phyloP scores from a whole-genome alignment of 179 eudicot species.

The Silene coronaria region DNA sequence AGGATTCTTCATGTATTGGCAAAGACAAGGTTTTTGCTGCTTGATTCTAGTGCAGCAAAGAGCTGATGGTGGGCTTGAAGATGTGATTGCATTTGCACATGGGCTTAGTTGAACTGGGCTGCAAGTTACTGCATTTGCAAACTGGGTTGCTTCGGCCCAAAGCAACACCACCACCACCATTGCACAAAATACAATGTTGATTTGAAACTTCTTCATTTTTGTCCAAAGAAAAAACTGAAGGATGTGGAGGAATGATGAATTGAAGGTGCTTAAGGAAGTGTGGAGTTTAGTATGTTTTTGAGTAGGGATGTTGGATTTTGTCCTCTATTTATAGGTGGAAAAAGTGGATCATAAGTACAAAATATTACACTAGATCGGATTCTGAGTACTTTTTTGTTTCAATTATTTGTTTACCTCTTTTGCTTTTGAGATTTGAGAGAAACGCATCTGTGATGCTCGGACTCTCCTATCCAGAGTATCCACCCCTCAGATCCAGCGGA shows the following conservation, averaged over 20 bases:
- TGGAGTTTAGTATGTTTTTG: background rate
- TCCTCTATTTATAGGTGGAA: conserved; percentile 12
- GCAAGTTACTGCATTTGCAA: conserved; percentile 31
- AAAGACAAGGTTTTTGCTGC: conserved; percentile 70
- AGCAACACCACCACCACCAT: conserved; percentile 10
- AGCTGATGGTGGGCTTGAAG: conserved; percentile 19
- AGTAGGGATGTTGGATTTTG: background rate
- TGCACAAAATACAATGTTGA: background rate
- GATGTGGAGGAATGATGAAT: background rate
- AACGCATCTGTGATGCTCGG: too few relatives aligned
- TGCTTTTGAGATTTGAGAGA: too few relatives aligned
- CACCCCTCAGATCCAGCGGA: too few relatives aligned
- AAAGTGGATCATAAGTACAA: background rate
- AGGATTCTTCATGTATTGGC: conserved; percentile 62
- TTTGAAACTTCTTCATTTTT: background rate
- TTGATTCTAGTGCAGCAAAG: conserved; percentile 53
- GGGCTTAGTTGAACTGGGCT: conserved; percentile 28
- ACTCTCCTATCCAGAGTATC: too few relatives aligned
- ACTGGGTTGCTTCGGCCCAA: conserved; percentile 1
- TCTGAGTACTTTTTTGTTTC: background rate
- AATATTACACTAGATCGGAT: background rate
- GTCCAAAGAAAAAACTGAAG: background rate
- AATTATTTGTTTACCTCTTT: too few relatives aligned
- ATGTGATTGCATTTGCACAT: conserved; percentile 28
- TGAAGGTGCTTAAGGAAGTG: background rate